Evolutionary conservation across 2,329 filamentous ascomycete genomes (phyloP).

Genomic region (Neospermospora avenae): DNA sequence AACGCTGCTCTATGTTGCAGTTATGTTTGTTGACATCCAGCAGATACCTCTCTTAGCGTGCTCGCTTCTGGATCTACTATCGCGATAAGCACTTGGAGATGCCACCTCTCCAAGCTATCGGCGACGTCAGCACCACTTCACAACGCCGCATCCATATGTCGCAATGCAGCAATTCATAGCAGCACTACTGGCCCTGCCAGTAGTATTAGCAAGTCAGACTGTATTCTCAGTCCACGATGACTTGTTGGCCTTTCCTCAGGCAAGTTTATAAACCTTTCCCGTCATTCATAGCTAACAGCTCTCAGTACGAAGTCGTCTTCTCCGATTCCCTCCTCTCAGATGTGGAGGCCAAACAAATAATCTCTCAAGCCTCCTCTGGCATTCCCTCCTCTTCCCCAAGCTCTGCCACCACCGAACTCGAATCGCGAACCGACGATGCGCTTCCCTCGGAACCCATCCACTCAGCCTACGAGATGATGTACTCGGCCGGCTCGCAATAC

Average conservation of each 20-base stretch:
- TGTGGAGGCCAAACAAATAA: conserved; percentile 48
- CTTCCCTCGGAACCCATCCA: conserved; percentile 27
- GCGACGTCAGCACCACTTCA: background rate
- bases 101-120: background rate
- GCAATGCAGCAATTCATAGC: conserved; percentile 32
- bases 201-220: conserved; percentile 50
- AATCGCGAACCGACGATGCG: conserved; percentile 17
- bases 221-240: conserved; percentile 71
- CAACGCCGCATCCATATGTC: conserved; percentile 27
- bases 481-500: conserved; percentile 55
- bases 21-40: background rate
- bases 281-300: conserved; percentile 21
- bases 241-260: conserved; percentile 67
- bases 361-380: conserved; percentile 35
- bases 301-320: conserved; percentile 62
- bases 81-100: background rate
- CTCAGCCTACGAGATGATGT: conserved; percentile 55
- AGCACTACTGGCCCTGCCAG: conserved; percentile 29
- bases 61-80: background rate
- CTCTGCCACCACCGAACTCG: conserved; percentile 27
- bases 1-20: background rate
- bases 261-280: conserved; percentile 36
- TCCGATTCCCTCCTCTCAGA: conserved; percentile 59
- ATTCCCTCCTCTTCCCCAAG: conserved; percentile 21
- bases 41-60: background rate